Percentiles rank a stretch among this genome's conserved stretches.
Conservation (phyloP, 257 asterid genomes). For the Ophiorrhiza pumila region DNA sequence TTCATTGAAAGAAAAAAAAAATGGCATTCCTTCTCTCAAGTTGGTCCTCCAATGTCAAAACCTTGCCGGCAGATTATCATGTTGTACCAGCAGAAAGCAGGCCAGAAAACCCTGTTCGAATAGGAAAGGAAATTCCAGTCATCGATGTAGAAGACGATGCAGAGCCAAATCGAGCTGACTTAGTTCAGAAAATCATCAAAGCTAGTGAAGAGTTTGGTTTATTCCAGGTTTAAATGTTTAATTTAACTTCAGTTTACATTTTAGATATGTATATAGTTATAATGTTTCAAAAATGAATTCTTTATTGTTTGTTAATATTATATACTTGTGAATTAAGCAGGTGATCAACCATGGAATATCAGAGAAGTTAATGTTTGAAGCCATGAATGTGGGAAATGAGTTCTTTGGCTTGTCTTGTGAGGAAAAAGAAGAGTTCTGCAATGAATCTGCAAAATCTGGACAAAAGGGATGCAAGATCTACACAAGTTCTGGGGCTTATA, state of each 20-base stretch:
- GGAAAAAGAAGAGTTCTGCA: slow-evolving; percentile 1
- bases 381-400: slow-evolving; percentile 11
- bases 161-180: background rate
- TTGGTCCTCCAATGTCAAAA: slow-evolving; percentile 1
- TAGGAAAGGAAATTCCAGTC: slow-evolving; percentile 15
- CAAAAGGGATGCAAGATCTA: background rate
- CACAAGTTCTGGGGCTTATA: background rate
- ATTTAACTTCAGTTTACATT: background rate
- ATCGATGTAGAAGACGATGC: slow-evolving; percentile 11
- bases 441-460: slow-evolving; percentile 1
- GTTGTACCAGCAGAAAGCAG: slow-evolving; percentile 8
- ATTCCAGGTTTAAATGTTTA: background rate
- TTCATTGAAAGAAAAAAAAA: too few species aligned
- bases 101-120: slow-evolving; percentile 1
- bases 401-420: slow-evolving; percentile 12
- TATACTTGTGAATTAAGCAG: too few species aligned
- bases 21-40: slow-evolving; percentile 17
- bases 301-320: too few species aligned
- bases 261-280: too few species aligned
- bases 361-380: slow-evolving; percentile 1
- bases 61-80: slow-evolving; percentile 9
- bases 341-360: slow-evolving; percentile 22
- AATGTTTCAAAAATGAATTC: too few species aligned
- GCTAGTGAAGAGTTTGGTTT: slow-evolving; percentile 19
- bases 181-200: slow-evolving; percentile 10